phyloP scores from a whole-genome alignment of 2,329 filamentous ascomycete genomes.

The Fusarium gaditjirri region DNA sequence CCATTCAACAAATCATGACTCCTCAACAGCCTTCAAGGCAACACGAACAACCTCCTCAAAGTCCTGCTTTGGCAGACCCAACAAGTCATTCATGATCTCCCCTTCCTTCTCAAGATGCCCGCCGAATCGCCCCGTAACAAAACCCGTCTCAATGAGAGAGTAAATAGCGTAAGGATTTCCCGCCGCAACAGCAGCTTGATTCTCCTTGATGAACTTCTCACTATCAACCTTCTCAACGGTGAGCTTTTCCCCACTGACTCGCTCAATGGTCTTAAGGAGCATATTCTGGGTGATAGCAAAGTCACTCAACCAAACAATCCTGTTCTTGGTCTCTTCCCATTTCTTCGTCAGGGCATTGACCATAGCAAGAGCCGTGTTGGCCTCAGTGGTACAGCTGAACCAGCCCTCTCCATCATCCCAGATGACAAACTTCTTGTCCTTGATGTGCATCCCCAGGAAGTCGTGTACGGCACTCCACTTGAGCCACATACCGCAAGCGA shows the following conservation, averaged over 20 bases:
- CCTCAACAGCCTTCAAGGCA: not conserved
- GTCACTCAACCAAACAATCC: constrained; percentile 1
- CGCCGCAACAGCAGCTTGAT: not conserved
- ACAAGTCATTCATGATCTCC: not conserved
- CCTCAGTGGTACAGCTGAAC: constrained; percentile 12
- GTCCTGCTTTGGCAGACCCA: not conserved
- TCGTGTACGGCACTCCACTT: constrained; percentile 12
- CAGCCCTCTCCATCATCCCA: constrained; percentile 12
- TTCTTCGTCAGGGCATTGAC: not conserved
- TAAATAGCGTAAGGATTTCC: not conserved
- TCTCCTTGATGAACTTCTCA: not conserved
- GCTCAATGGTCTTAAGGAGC: not conserved
- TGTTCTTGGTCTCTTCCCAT: constrained; percentile 14
- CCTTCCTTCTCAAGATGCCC: constrained; percentile 12
- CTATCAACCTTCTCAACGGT: not conserved
- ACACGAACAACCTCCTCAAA: not conserved
- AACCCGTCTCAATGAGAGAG: constrained; percentile 1
- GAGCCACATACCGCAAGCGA: constrained; percentile 16
- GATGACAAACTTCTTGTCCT: constrained; percentile 3
- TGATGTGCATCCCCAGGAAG: constrained; percentile 12
- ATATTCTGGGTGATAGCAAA: constrained; percentile 10
- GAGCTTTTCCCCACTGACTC: not conserved
- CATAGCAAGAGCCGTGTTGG: constrained; percentile 6
- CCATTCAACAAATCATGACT: too few relatives aligned
- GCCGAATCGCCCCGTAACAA: not conserved